Evolutionary conservation across 192 early-diverging fungal genomes (phyloP).

Genomic region (Podila verticillata): DNA sequence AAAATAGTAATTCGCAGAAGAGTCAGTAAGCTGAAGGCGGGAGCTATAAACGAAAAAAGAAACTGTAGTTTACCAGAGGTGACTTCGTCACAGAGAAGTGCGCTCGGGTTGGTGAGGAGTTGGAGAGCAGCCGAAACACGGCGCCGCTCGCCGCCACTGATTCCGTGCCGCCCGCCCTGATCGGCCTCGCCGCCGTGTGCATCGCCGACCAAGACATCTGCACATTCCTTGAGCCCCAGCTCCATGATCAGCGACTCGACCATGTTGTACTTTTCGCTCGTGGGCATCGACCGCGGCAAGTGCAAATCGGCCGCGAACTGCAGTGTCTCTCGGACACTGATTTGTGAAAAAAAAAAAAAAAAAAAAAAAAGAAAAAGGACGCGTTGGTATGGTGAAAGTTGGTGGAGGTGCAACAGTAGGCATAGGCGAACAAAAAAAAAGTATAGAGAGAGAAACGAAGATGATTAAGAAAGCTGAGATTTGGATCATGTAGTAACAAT

Average conservation of each 20-base stretch:
- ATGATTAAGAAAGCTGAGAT: no score
- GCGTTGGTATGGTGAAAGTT: no score
- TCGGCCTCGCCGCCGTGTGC: slow-evolving; percentile 2
- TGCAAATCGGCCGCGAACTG: slow-evolving; percentile 63
- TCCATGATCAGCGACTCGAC: slow-evolving; percentile 63
- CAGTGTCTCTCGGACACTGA: slow-evolving; percentile 68
- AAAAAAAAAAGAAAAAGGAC: no score
- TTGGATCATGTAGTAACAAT: background rate
- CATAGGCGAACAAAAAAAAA: background rate
- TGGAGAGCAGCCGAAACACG: slow-evolving; percentile 76
- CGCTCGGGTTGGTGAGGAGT: slow-evolving; percentile 66
- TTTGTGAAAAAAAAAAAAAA: background rate
- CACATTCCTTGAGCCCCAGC: slow-evolving; percentile 66
- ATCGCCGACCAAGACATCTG: slow-evolving; percentile 70
- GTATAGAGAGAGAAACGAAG: background rate
- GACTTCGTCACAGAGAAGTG: slow-evolving; percentile 74
- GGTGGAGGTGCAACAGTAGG: no score
- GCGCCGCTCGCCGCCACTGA: slow-evolving; percentile 77
- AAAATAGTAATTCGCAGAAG: background rate
- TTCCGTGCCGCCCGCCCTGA: slow-evolving; percentile 56
- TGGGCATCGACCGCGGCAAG: slow-evolving; percentile 46
- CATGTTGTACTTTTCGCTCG: slow-evolving; percentile 34
- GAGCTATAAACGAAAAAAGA: no score
- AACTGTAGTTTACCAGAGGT: slow-evolving; percentile 71
- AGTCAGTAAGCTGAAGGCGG: no score